Evolutionary conservation across 371 early-diverging fungal genomes (phyloP), one percentile per base, ranked within the genome.

Genomic region (Actinomucor elegans): DNA sequence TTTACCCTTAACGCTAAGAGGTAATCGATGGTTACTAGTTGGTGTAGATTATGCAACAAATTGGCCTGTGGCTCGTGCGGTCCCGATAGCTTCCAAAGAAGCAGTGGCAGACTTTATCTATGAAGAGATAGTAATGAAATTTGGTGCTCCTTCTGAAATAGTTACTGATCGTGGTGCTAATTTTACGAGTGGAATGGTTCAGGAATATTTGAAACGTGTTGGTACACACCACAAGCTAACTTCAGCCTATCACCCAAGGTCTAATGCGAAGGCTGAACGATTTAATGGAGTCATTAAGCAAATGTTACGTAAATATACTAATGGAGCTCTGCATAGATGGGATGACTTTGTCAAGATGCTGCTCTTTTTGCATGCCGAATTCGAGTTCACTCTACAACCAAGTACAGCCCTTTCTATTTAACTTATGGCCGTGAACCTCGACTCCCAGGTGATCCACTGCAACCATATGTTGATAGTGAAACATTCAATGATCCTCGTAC

Each of bases 1-100:
- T 29, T 42, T 59, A 1, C 56, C 51, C 8, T 14, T 43, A 14
- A 36, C 34, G 9, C 12, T 41, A 47, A 60, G 31, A 14, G 60
- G 27, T 46, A 56, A 11, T 44, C 49, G 38, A 10, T 48, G 14
- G 48, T 9, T 33, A 4, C 2, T 52, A 0, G 18, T 57, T 5
- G 75, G 73, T 0, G 71, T 77, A 8, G 77, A 80, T 41, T 62
- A 64, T 37, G 41, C 58, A 1, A 75, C 74, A n/a, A n/a, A n/a
- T n/a, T n/a, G n/a, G n/a, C n/a, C n/a, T n/a, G n/a, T n/a, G n/a
- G n/a, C n/a, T n/a, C 1, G 1, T 75, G 71, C 72, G 76, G 73
- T 73, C 5, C 69, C 68, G 28, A 57, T 46, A 3, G 70, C 72
- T 2, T 49, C 61, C 1, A 61, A 57, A 23, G 56, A 66, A 24